Conservation (phyloP, 78 protist genomes). For the Reticulomyxa filosa region DNA sequence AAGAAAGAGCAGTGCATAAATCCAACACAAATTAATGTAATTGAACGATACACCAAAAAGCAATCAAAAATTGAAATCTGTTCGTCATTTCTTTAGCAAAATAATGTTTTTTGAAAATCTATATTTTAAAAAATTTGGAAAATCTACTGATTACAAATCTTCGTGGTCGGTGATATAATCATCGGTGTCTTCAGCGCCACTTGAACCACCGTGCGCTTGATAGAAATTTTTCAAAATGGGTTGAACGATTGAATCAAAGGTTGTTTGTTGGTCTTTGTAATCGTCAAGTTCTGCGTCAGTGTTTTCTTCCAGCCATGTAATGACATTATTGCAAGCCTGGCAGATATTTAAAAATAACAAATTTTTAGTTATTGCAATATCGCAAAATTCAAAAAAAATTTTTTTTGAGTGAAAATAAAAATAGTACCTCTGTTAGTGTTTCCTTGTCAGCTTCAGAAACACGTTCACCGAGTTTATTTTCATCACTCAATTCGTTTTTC, state of each 20-base stretch:
- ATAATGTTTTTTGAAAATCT: too few relatives aligned
- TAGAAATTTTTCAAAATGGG: conserved; percentile 88
- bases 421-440: too few relatives aligned
- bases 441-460: conserved; percentile 70
- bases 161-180: conserved; percentile 48
- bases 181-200: conserved; percentile 5
- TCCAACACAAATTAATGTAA: too few relatives aligned
- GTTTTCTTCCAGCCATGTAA: conserved; percentile 79
- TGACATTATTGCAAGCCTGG: conserved; percentile 38
- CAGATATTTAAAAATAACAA: too few relatives aligned
- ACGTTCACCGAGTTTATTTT: conserved; percentile 66
- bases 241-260: conserved; percentile 52
- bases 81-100: too few relatives aligned
- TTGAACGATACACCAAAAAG: too few relatives aligned
- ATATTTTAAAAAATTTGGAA: too few relatives aligned
- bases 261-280: conserved; percentile 66
- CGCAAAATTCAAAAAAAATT: too few relatives aligned
- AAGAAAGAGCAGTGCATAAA: too few relatives aligned
- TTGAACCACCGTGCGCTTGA: conserved; percentile 33
- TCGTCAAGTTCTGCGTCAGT: conserved; percentile 64
- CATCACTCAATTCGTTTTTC: conserved; percentile 32
- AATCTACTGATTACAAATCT: conserved; percentile 58
- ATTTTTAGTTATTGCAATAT: too few relatives aligned
- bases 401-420: too few relatives aligned
- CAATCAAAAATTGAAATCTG: too few relatives aligned